Evolutionary conservation across 2,329 filamentous ascomycete species (phyloP), one percentile per base, ranked within the genome.

Genomic region (Verticillium klebahnii): DNA sequence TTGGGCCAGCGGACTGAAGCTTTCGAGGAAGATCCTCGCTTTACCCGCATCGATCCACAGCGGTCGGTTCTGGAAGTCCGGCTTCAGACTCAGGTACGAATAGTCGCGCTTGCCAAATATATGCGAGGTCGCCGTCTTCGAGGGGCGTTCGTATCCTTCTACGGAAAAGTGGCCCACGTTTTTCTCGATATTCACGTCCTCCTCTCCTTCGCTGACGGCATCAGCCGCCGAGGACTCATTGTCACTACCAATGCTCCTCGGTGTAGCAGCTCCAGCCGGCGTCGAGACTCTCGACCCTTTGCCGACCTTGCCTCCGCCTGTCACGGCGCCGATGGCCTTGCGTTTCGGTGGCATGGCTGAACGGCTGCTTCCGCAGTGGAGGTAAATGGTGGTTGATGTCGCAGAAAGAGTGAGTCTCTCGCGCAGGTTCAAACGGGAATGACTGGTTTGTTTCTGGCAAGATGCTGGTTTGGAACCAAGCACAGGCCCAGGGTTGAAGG

Each of bases 31-130:
- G 71, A 98, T 95, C 66, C 89, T 88, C 39, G 91, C 93, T 72
- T 90, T 91, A 56, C 89, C 81, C 2, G 93, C 91, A 73, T 97
- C 93, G 68, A 99, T 95, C 92, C 93, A 98, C 63, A 98, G 83
- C 17, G 95, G 95, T 17, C 95, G 89, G 71, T 93, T 92, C 65
- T 89, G 86, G 78, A 96, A 93, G 74, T 98, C 94, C 3, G 89
- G 86, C 76, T 97, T 98, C 67, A 97, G 80, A 40, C 86, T 81
- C 40, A 97, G 82, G 67, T 89, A 90, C 57, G 91, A 93, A 74
- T 95, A 95, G 75, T 99, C 93, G 74, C 78, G 69, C 70, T 79
- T 70, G 69, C 77, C 70, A 73, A 82, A 77, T 70, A 82, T 76
- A 71, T 79, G 71, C 64, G 78, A 59, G 12, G 58, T 59, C 19